Percentiles rank a stretch among this genome's conserved stretches.
Conservation (phyloP, 2,329 filamentous ascomycete species). For the Ophiostoma fasciatum region DNA sequence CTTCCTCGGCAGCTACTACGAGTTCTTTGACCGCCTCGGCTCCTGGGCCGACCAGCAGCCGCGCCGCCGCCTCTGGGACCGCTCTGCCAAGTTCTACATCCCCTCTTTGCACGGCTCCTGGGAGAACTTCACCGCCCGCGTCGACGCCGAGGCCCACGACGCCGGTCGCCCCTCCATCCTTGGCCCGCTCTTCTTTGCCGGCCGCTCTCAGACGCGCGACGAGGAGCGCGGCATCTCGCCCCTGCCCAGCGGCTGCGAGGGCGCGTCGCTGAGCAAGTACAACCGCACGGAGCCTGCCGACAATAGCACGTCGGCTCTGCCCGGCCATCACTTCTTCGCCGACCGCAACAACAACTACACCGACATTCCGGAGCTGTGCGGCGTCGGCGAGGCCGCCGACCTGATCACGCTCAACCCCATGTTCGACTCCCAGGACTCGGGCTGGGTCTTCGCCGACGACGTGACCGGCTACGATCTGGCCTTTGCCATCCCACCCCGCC, state of each 20-base stretch:
- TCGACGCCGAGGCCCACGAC: slow-evolving; percentile 43
- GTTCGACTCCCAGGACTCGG: slow-evolving; percentile 55
- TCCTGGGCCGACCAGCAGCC: slow-evolving; percentile 54
- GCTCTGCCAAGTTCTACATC: slow-evolving; percentile 62
- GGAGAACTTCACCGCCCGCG: slow-evolving; percentile 55
- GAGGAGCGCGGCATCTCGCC: slow-evolving; percentile 37
- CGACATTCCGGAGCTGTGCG: slow-evolving; percentile 33
- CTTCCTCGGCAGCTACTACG: slow-evolving; percentile 52
- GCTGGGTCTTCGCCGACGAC: slow-evolving; percentile 58
- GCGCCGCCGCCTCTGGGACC: slow-evolving; percentile 62
- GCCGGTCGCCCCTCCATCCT: slow-evolving; percentile 45
- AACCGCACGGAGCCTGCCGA: slow-evolving; percentile 6
- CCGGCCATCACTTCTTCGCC: slow-evolving; percentile 9
- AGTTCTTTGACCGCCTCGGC: slow-evolving; percentile 54
- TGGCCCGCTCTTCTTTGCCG: slow-evolving; percentile 45
- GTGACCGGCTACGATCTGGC: slow-evolving; percentile 50
- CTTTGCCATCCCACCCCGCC: slow-evolving; percentile 44
- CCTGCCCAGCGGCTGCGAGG: slow-evolving; percentile 38
- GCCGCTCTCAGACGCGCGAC: slow-evolving; percentile 29
- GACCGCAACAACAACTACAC: slow-evolving; percentile 11
- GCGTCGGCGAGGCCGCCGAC: slow-evolving; percentile 57
- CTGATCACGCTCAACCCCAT: slow-evolving; percentile 66
- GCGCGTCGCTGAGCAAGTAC: slow-evolving; percentile 23
- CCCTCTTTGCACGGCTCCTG: slow-evolving; percentile 54
- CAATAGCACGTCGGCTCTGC: neutral